phyloP scores from a whole-genome alignment of 1,139 yeast species.

The Protomyces inundatus region DNA sequence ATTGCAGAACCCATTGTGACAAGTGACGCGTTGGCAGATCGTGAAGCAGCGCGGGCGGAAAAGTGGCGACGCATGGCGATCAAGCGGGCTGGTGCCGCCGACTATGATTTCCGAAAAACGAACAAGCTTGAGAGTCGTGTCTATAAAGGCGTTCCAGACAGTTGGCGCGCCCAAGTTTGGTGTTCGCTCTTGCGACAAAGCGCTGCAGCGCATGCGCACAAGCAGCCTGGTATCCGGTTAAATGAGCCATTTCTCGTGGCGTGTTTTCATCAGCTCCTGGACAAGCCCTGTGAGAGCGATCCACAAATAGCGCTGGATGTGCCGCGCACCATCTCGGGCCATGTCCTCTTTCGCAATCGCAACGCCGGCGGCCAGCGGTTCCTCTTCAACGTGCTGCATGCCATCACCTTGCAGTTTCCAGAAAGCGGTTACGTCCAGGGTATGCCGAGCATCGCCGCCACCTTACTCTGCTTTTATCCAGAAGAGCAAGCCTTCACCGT shows the following conservation, averaged over 20 bases:
- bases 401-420: constrained; percentile 31
- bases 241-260: constrained; percentile 6
- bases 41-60: constrained; percentile 8
- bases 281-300: constrained; percentile 29
- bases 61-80: constrained; percentile 20
- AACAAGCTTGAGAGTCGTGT: constrained; percentile 26
- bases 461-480: constrained; percentile 32
- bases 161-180: constrained; percentile 33
- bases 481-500: constrained; percentile 32
- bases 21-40: background rate
- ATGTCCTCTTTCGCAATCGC: constrained; percentile 32
- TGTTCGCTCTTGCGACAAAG: constrained; percentile 10
- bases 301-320: constrained; percentile 34
- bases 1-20: background rate
- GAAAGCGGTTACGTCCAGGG: constrained; percentile 34
- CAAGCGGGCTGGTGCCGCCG: background rate
- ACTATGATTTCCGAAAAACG: constrained; percentile 1
- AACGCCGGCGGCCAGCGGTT: constrained; percentile 32
- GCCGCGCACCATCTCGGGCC: constrained; percentile 33
- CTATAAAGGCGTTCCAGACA: constrained; percentile 34
- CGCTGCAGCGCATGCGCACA: constrained; percentile 22
- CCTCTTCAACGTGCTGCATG: constrained; percentile 33
- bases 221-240: background rate
- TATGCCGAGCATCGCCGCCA: constrained; percentile 34
- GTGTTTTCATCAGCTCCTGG: constrained; percentile 1